A percentile compares a stretch with the other conserved stretches of the same genome.
phyloP scores from a whole-genome alignment of 768 basidiomycete species.

The Lactarius psammicola region DNA sequence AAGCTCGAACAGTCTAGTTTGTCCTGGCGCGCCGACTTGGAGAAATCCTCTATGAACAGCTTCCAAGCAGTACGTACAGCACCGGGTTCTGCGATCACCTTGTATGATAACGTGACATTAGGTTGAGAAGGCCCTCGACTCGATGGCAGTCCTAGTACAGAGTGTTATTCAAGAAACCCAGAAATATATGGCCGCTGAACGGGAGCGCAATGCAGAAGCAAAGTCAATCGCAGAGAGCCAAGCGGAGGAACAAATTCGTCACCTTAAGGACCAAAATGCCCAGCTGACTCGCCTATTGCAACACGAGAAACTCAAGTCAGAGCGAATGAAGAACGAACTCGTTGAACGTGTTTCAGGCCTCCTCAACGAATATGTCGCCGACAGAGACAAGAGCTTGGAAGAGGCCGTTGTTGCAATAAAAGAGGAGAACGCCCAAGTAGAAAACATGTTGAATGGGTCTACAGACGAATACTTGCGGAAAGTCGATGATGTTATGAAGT shows the following conservation, averaged over 20 bases:
- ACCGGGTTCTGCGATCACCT: not conserved
- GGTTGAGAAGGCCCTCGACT: slow-evolving; percentile 57
- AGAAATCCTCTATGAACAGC: slow-evolving; percentile 43
- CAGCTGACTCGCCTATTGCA: slow-evolving; percentile 59
- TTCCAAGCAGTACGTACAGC: slow-evolving; percentile 43
- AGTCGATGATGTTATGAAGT: slow-evolving; percentile 42
- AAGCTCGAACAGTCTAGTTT: slow-evolving; percentile 50
- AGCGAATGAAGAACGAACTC: slow-evolving; percentile 68
- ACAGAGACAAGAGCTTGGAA: slow-evolving; percentile 64
- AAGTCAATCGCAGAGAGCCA: slow-evolving; percentile 48
- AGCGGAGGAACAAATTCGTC: slow-evolving; percentile 52
- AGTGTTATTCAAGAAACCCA: slow-evolving; percentile 56
- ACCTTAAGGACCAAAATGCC: slow-evolving; percentile 70
- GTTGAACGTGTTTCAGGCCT: slow-evolving; percentile 72
- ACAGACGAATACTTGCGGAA: slow-evolving; percentile 48
- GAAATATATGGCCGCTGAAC: slow-evolving; percentile 55
- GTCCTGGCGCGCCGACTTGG: slow-evolving; percentile 47
- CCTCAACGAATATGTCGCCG: slow-evolving; percentile 65
- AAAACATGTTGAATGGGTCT: slow-evolving; percentile 50
- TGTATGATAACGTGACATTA: slow-evolving; percentile 28
- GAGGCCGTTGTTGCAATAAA: slow-evolving; percentile 55
- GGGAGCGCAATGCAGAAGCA: slow-evolving; percentile 48
- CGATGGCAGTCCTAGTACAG: slow-evolving; percentile 60
- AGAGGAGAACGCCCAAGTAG: slow-evolving; percentile 54
- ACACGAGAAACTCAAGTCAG: slow-evolving; percentile 62